Conservation (phyloP, 2,329 filamentous ascomycete genomes). For the Ophiostoma sp. region DNA sequence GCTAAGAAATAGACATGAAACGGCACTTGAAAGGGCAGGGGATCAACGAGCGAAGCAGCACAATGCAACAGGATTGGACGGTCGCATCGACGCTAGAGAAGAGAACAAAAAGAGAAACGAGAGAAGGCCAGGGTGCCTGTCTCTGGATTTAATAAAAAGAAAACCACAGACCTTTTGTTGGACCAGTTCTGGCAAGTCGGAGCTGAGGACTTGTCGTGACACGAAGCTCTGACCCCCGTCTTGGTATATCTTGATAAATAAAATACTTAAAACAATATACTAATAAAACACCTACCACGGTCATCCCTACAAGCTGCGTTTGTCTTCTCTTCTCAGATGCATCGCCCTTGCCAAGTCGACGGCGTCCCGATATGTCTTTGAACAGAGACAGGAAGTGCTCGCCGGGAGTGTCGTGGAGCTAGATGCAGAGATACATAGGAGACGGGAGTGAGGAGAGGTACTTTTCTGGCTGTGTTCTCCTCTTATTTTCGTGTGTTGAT, state of each 20-base stretch:
- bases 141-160: not conserved
- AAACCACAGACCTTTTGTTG: not conserved
- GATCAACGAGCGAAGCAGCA: not conserved
- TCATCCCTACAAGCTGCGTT: not conserved
- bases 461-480: not conserved
- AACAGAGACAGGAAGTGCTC: not conserved
- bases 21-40: not conserved
- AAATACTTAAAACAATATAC: no score
- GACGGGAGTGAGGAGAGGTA: not conserved
- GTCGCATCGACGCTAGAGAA: not conserved
- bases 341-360: not conserved
- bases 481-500: not conserved
- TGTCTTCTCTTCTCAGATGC: not conserved
- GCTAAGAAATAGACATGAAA: not conserved
- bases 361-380: not conserved
- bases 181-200: not conserved
- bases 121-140: not conserved
- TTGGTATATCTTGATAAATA: not conserved
- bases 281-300: no score
- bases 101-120: not conserved
- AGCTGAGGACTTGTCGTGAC: not conserved
- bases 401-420: not conserved
- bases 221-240: not conserved
- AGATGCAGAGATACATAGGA: no score
- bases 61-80: constrained; percentile 3